Conservation (phyloP, 2,329 filamentous ascomycete species). For the Colletotrichum incanum region DNA sequence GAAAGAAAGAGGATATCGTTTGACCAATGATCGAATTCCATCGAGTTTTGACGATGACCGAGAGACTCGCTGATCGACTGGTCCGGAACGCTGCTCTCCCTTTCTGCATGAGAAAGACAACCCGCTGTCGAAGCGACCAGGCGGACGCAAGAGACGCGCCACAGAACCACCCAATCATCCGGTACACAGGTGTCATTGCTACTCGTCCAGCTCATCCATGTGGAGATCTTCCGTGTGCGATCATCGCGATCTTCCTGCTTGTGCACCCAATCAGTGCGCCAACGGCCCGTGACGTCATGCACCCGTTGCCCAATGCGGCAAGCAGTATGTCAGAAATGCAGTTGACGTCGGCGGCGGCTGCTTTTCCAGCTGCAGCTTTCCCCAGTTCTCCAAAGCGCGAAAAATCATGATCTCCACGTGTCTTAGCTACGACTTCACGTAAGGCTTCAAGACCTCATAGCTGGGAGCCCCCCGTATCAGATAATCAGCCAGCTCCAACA, state of each 20-base stretch:
- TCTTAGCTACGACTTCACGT: slow-evolving; percentile 12
- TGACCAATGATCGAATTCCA: slow-evolving; percentile 20
- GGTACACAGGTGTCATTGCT: slow-evolving; percentile 26
- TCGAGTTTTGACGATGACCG: not conserved
- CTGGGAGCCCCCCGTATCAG: not conserved
- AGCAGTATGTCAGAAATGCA: slow-evolving; percentile 21
- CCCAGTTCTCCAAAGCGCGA: not conserved
- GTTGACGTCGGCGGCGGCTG: slow-evolving; percentile 43
- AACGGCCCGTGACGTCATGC: slow-evolving; percentile 37
- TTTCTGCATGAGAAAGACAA: slow-evolving; percentile 4
- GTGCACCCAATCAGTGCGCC: slow-evolving; percentile 13
- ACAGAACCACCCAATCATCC: slow-evolving; percentile 19
- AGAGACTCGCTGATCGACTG: slow-evolving; percentile 6
- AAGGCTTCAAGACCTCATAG: slow-evolving; percentile 18
- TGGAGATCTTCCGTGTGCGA: slow-evolving; percentile 33
- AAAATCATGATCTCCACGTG: slow-evolving; percentile 11
- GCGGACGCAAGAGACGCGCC: not conserved
- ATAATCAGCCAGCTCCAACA: too few relatives aligned
- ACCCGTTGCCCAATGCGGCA: slow-evolving; percentile 19
- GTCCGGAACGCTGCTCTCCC: not conserved
- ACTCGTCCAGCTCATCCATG: slow-evolving; percentile 16
- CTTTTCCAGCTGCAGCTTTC: not conserved
- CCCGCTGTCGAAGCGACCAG: not conserved
- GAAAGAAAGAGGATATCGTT: not conserved
- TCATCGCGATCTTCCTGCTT: slow-evolving; percentile 19